Evolutionary conservation across 2,329 filamentous ascomycete genomes (phyloP).

Genomic region (Phialemonium atrogriseum): DNA sequence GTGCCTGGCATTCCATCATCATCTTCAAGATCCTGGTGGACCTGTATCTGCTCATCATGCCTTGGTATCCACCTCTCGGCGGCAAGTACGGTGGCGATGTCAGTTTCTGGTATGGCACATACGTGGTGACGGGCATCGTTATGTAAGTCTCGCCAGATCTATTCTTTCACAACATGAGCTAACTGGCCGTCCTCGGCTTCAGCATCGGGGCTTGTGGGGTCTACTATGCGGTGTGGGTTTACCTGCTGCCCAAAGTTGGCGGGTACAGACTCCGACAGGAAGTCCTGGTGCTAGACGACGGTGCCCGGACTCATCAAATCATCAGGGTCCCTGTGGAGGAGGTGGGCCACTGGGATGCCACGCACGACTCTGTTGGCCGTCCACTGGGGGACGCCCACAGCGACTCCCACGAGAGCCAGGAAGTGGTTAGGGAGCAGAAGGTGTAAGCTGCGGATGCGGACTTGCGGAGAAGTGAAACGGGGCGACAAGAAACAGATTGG

Average conservation of each 20-base stretch:
- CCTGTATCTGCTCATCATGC: slow-evolving; percentile 57
- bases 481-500: too few relatives aligned
- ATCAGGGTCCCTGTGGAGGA: slow-evolving; percentile 35
- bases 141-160: too few relatives aligned
- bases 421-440: too few relatives aligned
- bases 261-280: slow-evolving; percentile 40
- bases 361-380: slow-evolving; percentile 18
- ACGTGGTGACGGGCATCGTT: slow-evolving; percentile 54
- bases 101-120: slow-evolving; percentile 67
- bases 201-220: slow-evolving; percentile 30
- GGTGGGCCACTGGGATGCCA: slow-evolving; percentile 34
- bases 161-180: too few relatives aligned
- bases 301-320: slow-evolving; percentile 36
- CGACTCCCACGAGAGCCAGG: slow-evolving; percentile 3
- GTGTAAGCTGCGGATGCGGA: too few relatives aligned
- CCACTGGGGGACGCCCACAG: slow-evolving; percentile 2
- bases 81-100: slow-evolving; percentile 56
- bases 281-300: slow-evolving; percentile 31
- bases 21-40: slow-evolving; percentile 53
- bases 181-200: too few relatives aligned
- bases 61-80: slow-evolving; percentile 59
- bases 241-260: slow-evolving; percentile 30
- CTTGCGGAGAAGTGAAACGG: too few relatives aligned
- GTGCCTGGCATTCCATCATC: slow-evolving; percentile 49
- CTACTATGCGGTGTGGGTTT: slow-evolving; percentile 42